Evolutionary conservation across 768 basidiomycete species (phyloP), one percentile per base, ranked within the genome.

Genomic region (Leucosporidium yakuticum): DNA sequence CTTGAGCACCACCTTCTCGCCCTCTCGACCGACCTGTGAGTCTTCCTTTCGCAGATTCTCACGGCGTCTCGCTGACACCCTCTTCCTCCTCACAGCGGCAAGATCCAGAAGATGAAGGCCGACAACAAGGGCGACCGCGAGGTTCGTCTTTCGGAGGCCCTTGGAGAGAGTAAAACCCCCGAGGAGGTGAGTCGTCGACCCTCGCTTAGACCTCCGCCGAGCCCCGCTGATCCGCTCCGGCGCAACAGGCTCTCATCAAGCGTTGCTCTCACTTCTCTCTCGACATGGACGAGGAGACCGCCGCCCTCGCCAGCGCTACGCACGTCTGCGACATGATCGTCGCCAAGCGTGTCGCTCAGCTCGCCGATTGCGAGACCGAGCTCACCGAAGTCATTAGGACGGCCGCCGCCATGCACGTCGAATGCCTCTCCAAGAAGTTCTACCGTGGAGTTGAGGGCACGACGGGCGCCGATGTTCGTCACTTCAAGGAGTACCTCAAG

Each of bases 221-320:
- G 4, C 17, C 48, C 49, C 19, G 15, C 31, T 20, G 5, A 29
- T 17, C 14, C 32, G 20, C 2, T 6, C 27, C 15, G 58, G 7
- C 7, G 2, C 71, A 73, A 56, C 91, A 96, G 80, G 70, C 93
- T 2, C 83, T 97, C 17, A 83, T 97, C 67, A 97, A 97, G 77
- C 88, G 94, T 49, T 95, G 92, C 77, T 94, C 93, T 8, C 93
- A 95, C 77, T 97, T 95, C 78, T 90, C 92, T 72, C 82, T 93
- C 44, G 89, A 91, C 63, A 62, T 77, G 11, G 73, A 69, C 56
- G 75, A 75, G 57, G 73, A 72, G 60, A 67, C 74, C 57, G 68
- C 70, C n/a, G 71, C 73, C 47, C 69, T 70, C 32, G 84, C 84
- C 68, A 84, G 93, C 70, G 92, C 94, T 0, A 88, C 90, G 85